These are phyloP conservation scores for Chernovozyma sophiae-reginae DNA, from an alignment of 1,139 yeast genomes.

Conservation along the genomic window DNA sequence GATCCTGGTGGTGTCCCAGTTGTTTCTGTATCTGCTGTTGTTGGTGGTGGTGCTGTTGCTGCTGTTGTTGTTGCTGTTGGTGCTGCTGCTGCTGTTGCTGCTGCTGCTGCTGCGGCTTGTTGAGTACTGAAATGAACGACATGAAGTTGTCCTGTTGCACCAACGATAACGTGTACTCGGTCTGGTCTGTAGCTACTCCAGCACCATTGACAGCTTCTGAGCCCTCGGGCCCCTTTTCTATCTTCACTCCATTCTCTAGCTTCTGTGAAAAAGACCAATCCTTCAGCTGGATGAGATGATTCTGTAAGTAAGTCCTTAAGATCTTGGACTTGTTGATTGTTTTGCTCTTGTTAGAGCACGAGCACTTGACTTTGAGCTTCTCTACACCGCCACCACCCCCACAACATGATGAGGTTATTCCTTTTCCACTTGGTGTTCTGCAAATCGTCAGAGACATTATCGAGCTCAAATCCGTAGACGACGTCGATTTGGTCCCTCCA, in stretches of 20 bases:
- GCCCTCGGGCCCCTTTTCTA: no score
- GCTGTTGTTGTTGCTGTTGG: not conserved
- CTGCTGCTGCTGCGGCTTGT: not conserved
- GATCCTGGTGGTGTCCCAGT: not conserved
- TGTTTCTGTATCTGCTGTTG: not conserved
- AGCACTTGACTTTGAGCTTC: constrained; percentile 7
- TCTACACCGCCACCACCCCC: constrained; percentile 28
- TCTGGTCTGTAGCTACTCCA: no score
- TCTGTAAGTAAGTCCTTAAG: constrained; percentile 31
- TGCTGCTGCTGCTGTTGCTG: not conserved
- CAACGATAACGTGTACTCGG: not conserved
- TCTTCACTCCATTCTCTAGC: not conserved
- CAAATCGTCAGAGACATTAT: not conserved
- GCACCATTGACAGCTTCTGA: no score
- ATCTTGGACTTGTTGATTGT: constrained; percentile 33
- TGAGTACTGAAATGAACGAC: not conserved
- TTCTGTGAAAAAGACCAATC: constrained; percentile 1
- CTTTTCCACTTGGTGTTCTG: no score
- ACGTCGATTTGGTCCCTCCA: no score
- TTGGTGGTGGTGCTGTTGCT: not conserved
- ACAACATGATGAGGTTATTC: constrained; percentile 3
- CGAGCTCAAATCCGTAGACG: not conserved
- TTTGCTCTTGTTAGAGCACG: constrained; percentile 9
- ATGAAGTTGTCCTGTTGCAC: not conserved
- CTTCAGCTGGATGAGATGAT: constrained; percentile 14